Base-by-base conservation (phyloP, 2,329 filamentous ascomycete species). In the Aspergillus sp. region DNA sequence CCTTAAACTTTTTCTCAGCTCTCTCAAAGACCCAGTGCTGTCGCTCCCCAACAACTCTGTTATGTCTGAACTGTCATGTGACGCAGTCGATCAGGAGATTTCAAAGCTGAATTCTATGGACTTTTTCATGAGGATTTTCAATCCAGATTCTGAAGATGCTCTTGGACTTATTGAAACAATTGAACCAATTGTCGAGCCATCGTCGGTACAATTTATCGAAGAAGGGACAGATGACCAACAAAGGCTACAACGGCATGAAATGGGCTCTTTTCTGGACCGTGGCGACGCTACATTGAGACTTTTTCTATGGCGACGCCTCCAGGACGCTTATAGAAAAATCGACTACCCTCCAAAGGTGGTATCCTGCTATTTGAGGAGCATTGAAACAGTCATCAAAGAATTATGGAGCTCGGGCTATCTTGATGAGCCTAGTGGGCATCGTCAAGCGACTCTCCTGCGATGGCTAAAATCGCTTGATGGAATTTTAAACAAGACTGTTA, bases 101-200 rank as follows among this genome's bases (percentile, higher is more conserved):
- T 93, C 91, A 12, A 92, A 93, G 67, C 82, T 98, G 35, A 96
- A 91, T 14, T 98, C 93, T 0, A 95, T 96, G 85, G 93, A 97
- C 69, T 98, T 98, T 73, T 98, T 99, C 74, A 82, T 92, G 51
- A 90, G 88, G 39, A 84, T 99, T 0, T 98, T 98, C 70, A 89
- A 90, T 59, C 87, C 92, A 39, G 89, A 95, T 57, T 84, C 88
- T 58, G 86, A 88, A 47, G 88, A 97, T 64, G 90, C 93, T 0
- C 84, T 93, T 12, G 84, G 88, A 5, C 86, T 97, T 19, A 97
- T 99, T 58, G 92, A 97, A 68, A 95, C 88, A 27, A 79, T 99
- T 37, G 95, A 99, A 68, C 95, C 95, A 4, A 90, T 99, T 9
- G 80, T 99, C 5, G 93, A 97, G 61, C 87, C 90, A 0, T 70